A percentile compares a stretch with the other conserved stretches of the same genome.
Evolutionary conservation across 1,284 basidiomycete species (phyloP).

Genomic region (Leccinum subspadiceum): DNA sequence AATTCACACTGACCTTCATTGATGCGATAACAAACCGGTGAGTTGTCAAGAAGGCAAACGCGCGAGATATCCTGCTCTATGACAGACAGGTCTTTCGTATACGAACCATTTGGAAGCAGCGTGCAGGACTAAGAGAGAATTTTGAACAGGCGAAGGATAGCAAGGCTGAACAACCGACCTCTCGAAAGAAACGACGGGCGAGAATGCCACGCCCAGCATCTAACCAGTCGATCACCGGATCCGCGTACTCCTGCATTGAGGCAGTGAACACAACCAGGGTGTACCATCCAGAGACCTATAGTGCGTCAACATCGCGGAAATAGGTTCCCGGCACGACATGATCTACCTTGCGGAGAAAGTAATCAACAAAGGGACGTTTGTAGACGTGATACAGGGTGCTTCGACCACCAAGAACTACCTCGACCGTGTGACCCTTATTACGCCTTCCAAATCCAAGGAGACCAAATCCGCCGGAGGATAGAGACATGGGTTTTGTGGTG

Average conservation of each 20-base stretch:
- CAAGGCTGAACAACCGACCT: slow-evolving; percentile 52
- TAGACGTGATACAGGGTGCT: slow-evolving; percentile 97
- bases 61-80: slow-evolving; percentile 87
- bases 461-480: slow-evolving; percentile 49
- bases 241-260: slow-evolving; percentile 98
- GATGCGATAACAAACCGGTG: slow-evolving; percentile 88
- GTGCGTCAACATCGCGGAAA: slow-evolving; percentile 10
- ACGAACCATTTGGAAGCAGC: slow-evolving; percentile 87
- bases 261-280: slow-evolving; percentile 98
- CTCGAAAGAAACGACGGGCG: slow-evolving; percentile 85
- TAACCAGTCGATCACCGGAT: slow-evolving; percentile 99
- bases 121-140: slow-evolving; percentile 72
- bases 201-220: slow-evolving; percentile 94
- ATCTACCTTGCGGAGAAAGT: slow-evolving; percentile 86
- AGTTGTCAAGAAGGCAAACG: slow-evolving; percentile 96
- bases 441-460: slow-evolving; percentile 63
- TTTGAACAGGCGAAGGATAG: not conserved
- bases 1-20: slow-evolving; percentile 75
- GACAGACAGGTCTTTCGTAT: slow-evolving; percentile 89
- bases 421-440: slow-evolving; percentile 86
- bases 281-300: slow-evolving; percentile 95
- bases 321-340: not conserved
- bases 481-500: slow-evolving; percentile 75
- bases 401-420: slow-evolving; percentile 87
- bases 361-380: slow-evolving; percentile 96